Conservation (phyloP, 1,284 basidiomycete genomes). For the Ganoderma lingzhi region DNA sequence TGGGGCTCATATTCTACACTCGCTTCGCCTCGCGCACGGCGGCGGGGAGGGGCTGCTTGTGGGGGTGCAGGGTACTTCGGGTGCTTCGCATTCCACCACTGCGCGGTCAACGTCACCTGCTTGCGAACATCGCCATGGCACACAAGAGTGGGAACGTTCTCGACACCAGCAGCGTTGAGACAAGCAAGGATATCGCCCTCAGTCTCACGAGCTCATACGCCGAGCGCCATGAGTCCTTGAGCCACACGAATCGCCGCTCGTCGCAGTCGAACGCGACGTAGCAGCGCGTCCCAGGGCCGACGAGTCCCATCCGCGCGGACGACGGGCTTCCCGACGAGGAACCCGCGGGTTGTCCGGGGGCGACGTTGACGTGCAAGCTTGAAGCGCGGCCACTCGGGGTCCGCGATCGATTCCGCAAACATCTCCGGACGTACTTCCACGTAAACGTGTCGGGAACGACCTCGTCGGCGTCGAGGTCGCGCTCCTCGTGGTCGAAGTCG, state of each 20-base stretch:
- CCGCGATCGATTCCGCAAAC: neutral
- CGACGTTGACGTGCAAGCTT: slow-evolving; percentile 1
- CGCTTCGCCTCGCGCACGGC: neutral
- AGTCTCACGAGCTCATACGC: slow-evolving; percentile 1
- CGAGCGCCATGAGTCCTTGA: slow-evolving; percentile 16
- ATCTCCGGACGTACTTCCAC: neutral
- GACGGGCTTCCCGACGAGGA: slow-evolving; percentile 15
- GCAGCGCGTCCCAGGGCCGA: slow-evolving; percentile 1
- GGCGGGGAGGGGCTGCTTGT: neutral
- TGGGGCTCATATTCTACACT: no score
- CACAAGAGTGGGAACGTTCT: neutral
- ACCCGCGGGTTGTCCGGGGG: neutral
- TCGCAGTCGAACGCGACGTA: slow-evolving; percentile 8
- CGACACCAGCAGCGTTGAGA: neutral
- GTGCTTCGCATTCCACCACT: neutral
- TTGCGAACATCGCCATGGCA: slow-evolving; percentile 12
- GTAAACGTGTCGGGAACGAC: neutral
- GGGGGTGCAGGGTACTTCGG: neutral
- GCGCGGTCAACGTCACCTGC: slow-evolving; percentile 3
- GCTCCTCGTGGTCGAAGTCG: neutral
- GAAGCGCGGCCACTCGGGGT: neutral
- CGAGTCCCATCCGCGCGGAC: neutral
- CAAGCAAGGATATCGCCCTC: slow-evolving; percentile 4
- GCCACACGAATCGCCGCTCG: neutral
- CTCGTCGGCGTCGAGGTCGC: neutral